Base-by-base conservation (phyloP, 2,329 filamentous ascomycete genomes). In the Fusarium ambrosium region DNA sequence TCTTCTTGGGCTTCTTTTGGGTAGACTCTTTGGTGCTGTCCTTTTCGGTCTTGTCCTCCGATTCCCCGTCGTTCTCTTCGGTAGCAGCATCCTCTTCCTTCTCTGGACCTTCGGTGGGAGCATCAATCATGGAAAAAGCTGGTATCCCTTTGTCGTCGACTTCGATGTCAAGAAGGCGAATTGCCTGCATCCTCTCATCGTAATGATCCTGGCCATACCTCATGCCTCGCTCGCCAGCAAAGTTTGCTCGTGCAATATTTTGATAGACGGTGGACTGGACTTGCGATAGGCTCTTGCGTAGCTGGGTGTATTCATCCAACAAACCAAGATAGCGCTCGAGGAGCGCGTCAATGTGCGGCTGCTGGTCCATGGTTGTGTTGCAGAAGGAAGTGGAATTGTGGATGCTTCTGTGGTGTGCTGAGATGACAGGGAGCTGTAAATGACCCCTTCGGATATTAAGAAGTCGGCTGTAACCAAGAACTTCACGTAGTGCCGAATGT, bases 191-290 rank as follows among this genome's bases (percentile, higher is more conserved):
- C 56, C 93, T 88, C 73, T 91, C 89, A 81, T 95, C 93, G 80
- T 94, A 96, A 79, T 90, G 89, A 77, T 94, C 92, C 72, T 86
- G 88, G 4, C 93, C 93, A 80, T 93, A 95, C 48, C 90, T 86
- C 71, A 90, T 81, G 36, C 91, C 89, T 14, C 89, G 85, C 79
- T 90, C 87, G n/a, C 89, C 90, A 32, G 89, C 85, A 82, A 94
- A 95, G 83, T 95, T 95, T 71, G 94, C 93, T 67, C 93, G 89
- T n/a, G 93, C 92, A 45, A 95, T 86, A 73, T 86, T 84, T 66
- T 89, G 87, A 79, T 87, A 89, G 73, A 93, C 87, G 62, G 84
- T 83, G 22, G 87, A 84, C 73, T 94, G 88, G 22, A 89, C 83
- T 14, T 81, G 79, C 51, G 86, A 85, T 41, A 95, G 86, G 51